phyloP scores from a whole-genome alignment of 371 early-diverging fungal species.

The Apophysomyces elegans region DNA sequence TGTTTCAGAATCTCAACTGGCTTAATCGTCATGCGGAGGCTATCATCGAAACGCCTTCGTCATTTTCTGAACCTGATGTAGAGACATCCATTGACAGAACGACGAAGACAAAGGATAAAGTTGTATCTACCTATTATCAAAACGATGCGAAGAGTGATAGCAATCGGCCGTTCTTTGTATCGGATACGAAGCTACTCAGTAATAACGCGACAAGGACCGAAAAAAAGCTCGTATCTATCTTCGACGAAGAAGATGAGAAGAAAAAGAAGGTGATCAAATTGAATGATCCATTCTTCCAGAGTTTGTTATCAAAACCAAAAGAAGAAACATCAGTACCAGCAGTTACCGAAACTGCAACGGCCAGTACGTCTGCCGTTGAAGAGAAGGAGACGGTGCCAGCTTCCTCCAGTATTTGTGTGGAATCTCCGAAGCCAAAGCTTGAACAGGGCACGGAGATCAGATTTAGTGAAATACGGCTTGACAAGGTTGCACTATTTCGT shows the following conservation, averaged over 20 bases:
- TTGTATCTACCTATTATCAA: neutral
- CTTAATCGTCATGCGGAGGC: slow-evolving; percentile 59
- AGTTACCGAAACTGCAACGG: slow-evolving; percentile 15
- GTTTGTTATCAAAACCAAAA: slow-evolving; percentile 21
- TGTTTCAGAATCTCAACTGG: slow-evolving; percentile 69
- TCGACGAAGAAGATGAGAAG: slow-evolving; percentile 21
- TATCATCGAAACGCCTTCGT: neutral
- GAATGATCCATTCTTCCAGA: slow-evolving; percentile 31
- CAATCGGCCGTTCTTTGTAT: neutral
- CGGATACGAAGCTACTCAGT: neutral
- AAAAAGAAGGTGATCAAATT: slow-evolving; percentile 41
- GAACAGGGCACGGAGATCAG: slow-evolving; percentile 75
- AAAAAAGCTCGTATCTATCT: slow-evolving; percentile 26
- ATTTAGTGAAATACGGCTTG: slow-evolving; percentile 58
- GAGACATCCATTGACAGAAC: neutral
- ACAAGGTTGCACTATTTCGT: slow-evolving; percentile 67
- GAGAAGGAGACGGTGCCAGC: neutral
- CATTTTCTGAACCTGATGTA: neutral
- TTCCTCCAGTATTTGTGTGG: neutral
- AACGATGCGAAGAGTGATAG: no score
- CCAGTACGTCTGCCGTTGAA: slow-evolving; percentile 9
- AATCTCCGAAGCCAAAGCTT: slow-evolving; percentile 22
- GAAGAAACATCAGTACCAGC: slow-evolving; percentile 21
- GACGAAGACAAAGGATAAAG: slow-evolving; percentile 2
- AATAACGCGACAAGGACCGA: neutral